phyloP scores from a whole-genome alignment of 495 filamentous ascomycete genomes.

The Daldinia caldariorum region DNA sequence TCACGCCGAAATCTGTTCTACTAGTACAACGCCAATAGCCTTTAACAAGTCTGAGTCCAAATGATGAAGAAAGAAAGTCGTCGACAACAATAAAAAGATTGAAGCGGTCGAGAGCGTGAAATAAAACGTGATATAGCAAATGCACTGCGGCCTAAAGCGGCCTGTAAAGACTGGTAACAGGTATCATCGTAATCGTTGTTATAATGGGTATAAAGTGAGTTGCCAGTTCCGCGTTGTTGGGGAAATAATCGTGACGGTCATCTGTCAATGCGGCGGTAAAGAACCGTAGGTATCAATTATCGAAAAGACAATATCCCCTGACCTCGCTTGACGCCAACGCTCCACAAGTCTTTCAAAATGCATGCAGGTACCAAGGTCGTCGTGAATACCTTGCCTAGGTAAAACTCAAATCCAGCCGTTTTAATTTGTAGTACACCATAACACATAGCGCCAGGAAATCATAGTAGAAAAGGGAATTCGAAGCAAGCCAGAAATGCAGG shows the following conservation, averaged over 20 bases:
- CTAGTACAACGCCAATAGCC: too few species aligned
- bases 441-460: neutral
- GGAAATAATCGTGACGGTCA: neutral
- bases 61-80: neutral
- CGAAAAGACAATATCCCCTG: slow-evolving; percentile 1
- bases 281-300: slow-evolving; percentile 4
- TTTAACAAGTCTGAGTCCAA: neutral
- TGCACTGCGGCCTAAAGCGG: neutral
- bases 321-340: neutral
- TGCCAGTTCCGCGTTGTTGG: neutral
- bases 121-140: neutral
- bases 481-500: neutral
- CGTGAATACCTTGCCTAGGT: neutral
- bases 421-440: neutral
- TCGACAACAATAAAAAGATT: neutral
- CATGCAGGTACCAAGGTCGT: neutral
- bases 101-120: neutral
- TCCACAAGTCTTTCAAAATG: neutral
- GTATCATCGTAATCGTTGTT: neutral
- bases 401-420: neutral
- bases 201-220: neutral
- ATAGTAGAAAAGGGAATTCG: neutral
- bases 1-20: too few species aligned
- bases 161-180: neutral
- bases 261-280: neutral